Evolutionary conservation across 2,329 filamentous ascomycete genomes (phyloP).

Genomic region (Fusarium oligoseptatum): DNA sequence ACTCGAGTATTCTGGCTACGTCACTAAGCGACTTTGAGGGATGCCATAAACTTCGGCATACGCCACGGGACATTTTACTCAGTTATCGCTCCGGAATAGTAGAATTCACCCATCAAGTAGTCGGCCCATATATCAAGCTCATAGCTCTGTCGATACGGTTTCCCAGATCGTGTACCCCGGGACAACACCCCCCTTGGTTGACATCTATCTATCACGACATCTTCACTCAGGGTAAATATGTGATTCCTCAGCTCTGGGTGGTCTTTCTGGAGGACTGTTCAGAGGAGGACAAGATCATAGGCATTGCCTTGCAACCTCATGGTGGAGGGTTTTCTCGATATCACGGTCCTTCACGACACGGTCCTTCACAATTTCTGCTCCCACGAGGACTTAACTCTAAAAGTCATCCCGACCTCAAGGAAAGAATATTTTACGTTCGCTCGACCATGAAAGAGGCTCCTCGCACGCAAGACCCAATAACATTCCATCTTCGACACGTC

Average conservation of each 20-base stretch:
- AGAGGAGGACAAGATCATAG: not conserved
- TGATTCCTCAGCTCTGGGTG: not conserved
- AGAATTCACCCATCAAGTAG: not conserved
- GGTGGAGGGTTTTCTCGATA: fast-evolving
- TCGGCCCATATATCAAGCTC: not conserved
- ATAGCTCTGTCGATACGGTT: not conserved
- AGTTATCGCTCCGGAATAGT: too few relatives aligned
- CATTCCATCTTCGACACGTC: not conserved
- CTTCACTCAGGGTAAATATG: not conserved
- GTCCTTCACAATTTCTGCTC: not conserved
- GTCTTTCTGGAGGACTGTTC: not conserved
- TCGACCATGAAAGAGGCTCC: not conserved
- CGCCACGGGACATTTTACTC: not conserved
- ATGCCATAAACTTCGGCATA: not conserved
- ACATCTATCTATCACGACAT: not conserved
- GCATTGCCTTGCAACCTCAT: not conserved
- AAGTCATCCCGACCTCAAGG: not conserved
- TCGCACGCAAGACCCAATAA: not conserved
- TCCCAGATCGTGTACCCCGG: not conserved
- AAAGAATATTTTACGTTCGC: not conserved
- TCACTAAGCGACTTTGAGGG: not conserved
- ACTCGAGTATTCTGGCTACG: not conserved
- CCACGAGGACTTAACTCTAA: not conserved
- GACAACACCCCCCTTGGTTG: not conserved
- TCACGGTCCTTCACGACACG: not conserved